These are phyloP conservation scores for Ogataea hybrid DNA, from an alignment of 1,139 yeast species.

Conservation along the genomic window DNA sequence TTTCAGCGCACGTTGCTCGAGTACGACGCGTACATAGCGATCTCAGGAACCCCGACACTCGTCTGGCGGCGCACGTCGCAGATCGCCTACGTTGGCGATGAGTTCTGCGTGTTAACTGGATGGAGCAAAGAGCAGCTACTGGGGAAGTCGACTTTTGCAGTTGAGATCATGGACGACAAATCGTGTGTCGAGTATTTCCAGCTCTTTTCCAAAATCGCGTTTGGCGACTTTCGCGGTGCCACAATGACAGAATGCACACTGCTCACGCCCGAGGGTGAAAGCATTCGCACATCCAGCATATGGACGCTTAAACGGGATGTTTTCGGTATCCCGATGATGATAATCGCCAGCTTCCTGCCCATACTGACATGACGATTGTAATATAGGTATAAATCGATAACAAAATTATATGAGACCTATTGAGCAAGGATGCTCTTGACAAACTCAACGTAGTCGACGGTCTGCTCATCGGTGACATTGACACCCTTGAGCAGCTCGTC, in stretches of 20 bases:
- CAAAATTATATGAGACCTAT: conserved; percentile 31
- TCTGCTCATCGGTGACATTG: conserved; percentile 88
- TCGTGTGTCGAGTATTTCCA: conserved; percentile 87
- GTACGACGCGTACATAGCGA: conserved; percentile 78
- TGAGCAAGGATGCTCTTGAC: conserved; percentile 93
- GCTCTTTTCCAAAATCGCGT: conserved; percentile 79
- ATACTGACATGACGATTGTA: conserved; percentile 38
- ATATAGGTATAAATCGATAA: conserved; percentile 18
- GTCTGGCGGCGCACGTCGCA: conserved; percentile 97
- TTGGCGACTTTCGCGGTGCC: conserved; percentile 90
- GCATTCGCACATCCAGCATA: conserved; percentile 72
- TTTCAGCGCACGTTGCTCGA: conserved; percentile 89
- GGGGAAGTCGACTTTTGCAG: conserved; percentile 68
- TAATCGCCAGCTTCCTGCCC: conserved; percentile 88
- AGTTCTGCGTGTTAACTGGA: conserved; percentile 86
- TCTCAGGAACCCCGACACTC: conserved; percentile 90
- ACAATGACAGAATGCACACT: conserved; percentile 83
- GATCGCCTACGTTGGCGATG: conserved; percentile 90
- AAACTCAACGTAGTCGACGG: conserved; percentile 92
- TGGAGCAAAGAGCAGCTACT: conserved; percentile 76
- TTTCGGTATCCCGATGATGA: conserved; percentile 81
- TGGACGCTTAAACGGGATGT: conserved; percentile 80
- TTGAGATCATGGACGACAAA: conserved; percentile 85
- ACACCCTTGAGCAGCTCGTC: conserved; percentile 96
- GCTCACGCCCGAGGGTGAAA: conserved; percentile 44